Evolutionary conservation across 257 asterid genomes (phyloP).

Genomic region (Coffea canephora): DNA sequence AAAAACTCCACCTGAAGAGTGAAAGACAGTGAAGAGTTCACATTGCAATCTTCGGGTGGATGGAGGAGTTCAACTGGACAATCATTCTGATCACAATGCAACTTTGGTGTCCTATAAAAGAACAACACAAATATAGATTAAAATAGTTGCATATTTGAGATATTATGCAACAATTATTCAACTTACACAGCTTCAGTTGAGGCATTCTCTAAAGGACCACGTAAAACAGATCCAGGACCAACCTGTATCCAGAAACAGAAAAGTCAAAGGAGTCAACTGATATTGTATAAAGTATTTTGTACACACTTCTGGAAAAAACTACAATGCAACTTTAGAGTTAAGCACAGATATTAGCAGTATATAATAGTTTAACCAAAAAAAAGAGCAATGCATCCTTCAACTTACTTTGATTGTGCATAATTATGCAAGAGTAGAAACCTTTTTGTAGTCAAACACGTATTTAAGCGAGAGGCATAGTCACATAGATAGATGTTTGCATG

Average conservation of each 20-base stretch:
- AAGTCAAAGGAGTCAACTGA: constrained; percentile 12
- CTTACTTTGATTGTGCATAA: too few species aligned
- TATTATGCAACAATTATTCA: constrained; percentile 10
- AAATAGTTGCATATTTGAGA: background rate
- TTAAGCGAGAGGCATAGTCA: background rate
- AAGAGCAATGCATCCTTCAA: background rate
- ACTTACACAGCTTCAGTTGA: constrained; percentile 87
- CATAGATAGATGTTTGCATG: background rate
- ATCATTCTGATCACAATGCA: constrained; percentile 61
- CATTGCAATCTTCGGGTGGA: constrained; percentile 99
- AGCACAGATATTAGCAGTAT: background rate
- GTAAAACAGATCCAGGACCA: constrained; percentile 91
- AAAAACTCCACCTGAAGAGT: constrained; percentile 81
- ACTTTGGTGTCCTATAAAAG: constrained; percentile 70
- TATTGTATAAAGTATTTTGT: background rate
- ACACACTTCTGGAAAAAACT: background rate
- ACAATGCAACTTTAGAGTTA: background rate
- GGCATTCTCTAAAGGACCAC: constrained; percentile 81
- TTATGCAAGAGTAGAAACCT: background rate
- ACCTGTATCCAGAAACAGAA: constrained; percentile 51
- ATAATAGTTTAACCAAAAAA: background rate
- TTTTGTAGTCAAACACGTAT: background rate
- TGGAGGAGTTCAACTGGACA: constrained; percentile 88
- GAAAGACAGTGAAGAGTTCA: constrained; percentile 93
- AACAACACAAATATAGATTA: constrained; percentile 16